Evolutionary conservation across 495 filamentous ascomycete genomes (phyloP).

Genomic region (Xylaria scruposa): DNA sequence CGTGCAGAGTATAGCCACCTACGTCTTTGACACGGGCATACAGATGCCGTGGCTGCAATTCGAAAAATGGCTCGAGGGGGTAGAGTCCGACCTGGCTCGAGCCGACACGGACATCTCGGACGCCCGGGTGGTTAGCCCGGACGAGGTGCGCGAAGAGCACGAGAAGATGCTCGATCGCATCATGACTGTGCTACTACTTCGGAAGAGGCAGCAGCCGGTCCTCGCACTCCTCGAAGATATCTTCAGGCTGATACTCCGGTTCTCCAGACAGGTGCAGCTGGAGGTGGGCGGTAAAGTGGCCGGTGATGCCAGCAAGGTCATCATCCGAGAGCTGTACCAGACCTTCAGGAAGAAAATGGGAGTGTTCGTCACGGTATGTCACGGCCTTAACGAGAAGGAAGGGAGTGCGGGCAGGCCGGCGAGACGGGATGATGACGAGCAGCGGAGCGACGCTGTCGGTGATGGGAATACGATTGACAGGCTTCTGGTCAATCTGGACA

Average conservation of each 20-base stretch:
- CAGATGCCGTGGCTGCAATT: constrained; percentile 73
- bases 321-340: constrained; percentile 62
- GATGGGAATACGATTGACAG: constrained; percentile 58
- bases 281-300: constrained; percentile 35
- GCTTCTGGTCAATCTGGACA: constrained; percentile 64
- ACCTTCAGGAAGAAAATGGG: constrained; percentile 70
- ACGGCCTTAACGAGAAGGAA: constrained; percentile 65
- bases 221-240: constrained; percentile 79
- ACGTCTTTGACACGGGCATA: constrained; percentile 81
- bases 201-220: constrained; percentile 72
- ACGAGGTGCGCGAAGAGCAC: constrained; percentile 71
- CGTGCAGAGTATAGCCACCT: constrained; percentile 67
- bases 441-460: constrained; percentile 35
- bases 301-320: constrained; percentile 44
- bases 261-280: constrained; percentile 51
- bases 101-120: constrained; percentile 37
- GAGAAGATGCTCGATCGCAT: constrained; percentile 80
- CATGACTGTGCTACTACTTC: constrained; percentile 73
- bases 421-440: constrained; percentile 39
- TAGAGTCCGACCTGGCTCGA: constrained; percentile 59
- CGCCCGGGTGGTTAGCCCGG: constrained; percentile 60
- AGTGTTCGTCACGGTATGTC: constrained; percentile 70
- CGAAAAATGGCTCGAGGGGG: constrained; percentile 64
- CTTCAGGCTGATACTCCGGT: constrained; percentile 72
- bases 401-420: constrained; percentile 58